Evolutionary conservation across 2,329 filamentous ascomycete genomes (phyloP).

Genomic region (Chalaropsis thielavioides): DNA sequence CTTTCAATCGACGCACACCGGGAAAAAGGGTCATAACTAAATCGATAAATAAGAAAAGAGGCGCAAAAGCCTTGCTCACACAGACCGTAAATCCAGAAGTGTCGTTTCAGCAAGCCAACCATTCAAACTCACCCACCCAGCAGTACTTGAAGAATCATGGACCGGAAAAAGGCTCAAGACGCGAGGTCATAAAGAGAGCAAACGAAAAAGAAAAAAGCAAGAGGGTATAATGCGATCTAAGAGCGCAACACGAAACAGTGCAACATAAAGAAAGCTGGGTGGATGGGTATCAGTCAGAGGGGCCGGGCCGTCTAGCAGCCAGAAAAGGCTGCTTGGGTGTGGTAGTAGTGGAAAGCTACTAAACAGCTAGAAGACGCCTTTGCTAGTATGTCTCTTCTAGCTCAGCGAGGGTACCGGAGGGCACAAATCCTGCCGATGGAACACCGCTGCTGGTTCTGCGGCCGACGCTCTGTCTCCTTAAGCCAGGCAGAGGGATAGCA

Average conservation of each 20-base stretch:
- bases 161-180: background rate
- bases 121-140: background rate
- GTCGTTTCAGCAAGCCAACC: background rate
- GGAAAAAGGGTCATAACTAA: conserved; percentile 6
- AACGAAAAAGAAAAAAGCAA: conserved; percentile 13
- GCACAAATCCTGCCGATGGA: conserved; percentile 13
- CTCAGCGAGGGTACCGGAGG: conserved; percentile 29
- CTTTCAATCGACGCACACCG: conserved; percentile 2
- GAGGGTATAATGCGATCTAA: conserved; percentile 13
- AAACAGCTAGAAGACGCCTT: conserved; percentile 13
- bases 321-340: background rate
- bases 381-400: conserved; percentile 40
- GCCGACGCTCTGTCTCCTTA: conserved; percentile 16
- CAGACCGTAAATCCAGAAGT: background rate
- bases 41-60: conserved; percentile 5
- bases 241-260: conserved; percentile 10
- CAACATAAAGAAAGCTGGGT: conserved; percentile 6
- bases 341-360: background rate
- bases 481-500: conserved; percentile 33
- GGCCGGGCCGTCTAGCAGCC: too few relatives aligned
- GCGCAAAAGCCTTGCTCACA: background rate
- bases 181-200: background rate
- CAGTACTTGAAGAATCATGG: background rate
- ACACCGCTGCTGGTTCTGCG: conserved; percentile 31
- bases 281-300: background rate